Evolutionary conservation across 1,139 yeast species (phyloP).

Genomic region (Suhomyces coccinellae): DNA sequence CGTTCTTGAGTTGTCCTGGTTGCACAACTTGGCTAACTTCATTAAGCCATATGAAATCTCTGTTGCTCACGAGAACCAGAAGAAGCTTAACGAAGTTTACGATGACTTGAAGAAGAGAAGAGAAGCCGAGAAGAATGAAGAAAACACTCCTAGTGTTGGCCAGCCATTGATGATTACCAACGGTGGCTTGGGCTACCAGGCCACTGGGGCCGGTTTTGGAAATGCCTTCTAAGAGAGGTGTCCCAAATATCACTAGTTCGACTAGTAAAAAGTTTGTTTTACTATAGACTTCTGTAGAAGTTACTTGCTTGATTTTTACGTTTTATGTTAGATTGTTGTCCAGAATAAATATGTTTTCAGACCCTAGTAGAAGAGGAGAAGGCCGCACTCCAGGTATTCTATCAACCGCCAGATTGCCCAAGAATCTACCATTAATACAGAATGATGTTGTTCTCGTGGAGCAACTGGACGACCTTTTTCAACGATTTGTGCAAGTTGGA

Average conservation of each 20-base stretch:
- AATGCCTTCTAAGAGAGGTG: conserved; percentile 41
- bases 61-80: conserved; percentile 73
- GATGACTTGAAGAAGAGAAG: conserved; percentile 71
- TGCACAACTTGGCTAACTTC: conserved; percentile 73
- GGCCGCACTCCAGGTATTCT: not conserved
- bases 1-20: conserved; percentile 89
- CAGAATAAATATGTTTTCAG: conserved; percentile 3
- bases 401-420: too few relatives aligned
- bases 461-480: conserved; percentile 16
- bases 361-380: not conserved
- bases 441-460: conserved; percentile 4
- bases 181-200: conserved; percentile 60
- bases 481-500: conserved; percentile 21
- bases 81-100: conserved; percentile 62
- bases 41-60: conserved; percentile 92
- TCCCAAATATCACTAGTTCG: not conserved
- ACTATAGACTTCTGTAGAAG: conserved; percentile 7
- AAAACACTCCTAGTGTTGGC: conserved; percentile 44
- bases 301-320: conserved; percentile 4
- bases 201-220: conserved; percentile 70
- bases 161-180: conserved; percentile 71
- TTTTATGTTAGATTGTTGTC: conserved; percentile 12
- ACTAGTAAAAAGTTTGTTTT: conserved; percentile 7
- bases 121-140: conserved; percentile 55
- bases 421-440: too few relatives aligned